Base-by-base conservation (phyloP, 352 stramenopile species). In the Phytophthora aleatoria region DNA sequence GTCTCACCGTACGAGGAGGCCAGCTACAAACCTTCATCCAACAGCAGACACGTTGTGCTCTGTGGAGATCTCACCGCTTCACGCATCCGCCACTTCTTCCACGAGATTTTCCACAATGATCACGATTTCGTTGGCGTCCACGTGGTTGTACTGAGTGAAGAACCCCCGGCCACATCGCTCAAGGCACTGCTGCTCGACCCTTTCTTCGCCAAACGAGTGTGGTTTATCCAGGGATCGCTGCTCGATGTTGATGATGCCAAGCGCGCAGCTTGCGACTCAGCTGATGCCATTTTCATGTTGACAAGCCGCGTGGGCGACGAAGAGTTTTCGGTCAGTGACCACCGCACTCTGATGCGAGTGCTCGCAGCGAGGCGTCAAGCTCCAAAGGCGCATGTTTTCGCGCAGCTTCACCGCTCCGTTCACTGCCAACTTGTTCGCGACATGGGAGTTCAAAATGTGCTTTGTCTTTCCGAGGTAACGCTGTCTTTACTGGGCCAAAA, bases 21-120 rank as follows among this genome's bases (percentile, higher is more conserved):
- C n/a, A 74, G 70, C 35, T 91, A 91, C 76, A 93, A 91, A 51
- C 81, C 85, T 11, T 79, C 83, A 5, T 66, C 68, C 3, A 72
- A 71, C 8, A 77, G 75, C 36, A 85, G 85, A 47, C 86, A 94
- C 51, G 85, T 95, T 36, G 82, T 95, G 26, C 79, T 95, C 28
- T 95, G 87, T 59, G 87, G 87, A 15, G 87, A 95, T 33, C 77
- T 95, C 50, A 94, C 83, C 41, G 73, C 80, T 7, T 90, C 84
- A 7, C 87, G 87, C 0, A 94, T 95, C 62, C 81, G 89, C 41
- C 77, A 93, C 42, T 95, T 95, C 50, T 95, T 95, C 69, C 81
- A 81, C 50, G 87, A 95, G 42, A 85, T 95, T 27, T 95, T 95
- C 59, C 87, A 95, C 66, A 87, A 94, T 47, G 87, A 95, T 62